A percentile compares a stretch with the other conserved stretches of the same genome.
Evolutionary conservation across 192 early-diverging fungal genomes (phyloP).

Genomic region (Chytriomyces sp.): DNA sequence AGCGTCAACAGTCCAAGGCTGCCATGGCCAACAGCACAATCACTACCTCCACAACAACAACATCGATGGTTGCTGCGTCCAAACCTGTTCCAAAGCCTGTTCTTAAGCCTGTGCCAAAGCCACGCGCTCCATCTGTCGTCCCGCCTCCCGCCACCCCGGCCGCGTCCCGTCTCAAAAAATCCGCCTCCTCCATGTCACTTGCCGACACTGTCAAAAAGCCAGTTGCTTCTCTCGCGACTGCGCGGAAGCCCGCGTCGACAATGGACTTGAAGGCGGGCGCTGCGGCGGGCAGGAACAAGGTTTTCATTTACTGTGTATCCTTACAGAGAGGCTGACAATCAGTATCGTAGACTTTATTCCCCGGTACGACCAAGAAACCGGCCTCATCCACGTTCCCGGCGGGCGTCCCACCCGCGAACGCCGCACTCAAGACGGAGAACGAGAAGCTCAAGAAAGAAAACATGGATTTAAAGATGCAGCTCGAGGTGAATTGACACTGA

Average conservation of each 20-base stretch:
- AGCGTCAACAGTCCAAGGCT: background rate
- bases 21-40: background rate
- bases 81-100: constrained; percentile 2
- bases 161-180: background rate
- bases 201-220: background rate
- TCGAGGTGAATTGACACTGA: background rate
- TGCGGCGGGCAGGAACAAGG: background rate
- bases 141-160: background rate
- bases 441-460: constrained; percentile 14
- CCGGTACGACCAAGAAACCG: no score
- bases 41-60: background rate
- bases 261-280: background rate
- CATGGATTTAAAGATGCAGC: constrained; percentile 3
- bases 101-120: no score
- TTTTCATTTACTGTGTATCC: background rate
- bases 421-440: constrained; percentile 5
- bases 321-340: background rate
- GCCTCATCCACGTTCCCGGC: background rate
- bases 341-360: background rate
- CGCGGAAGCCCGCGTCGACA: background rate
- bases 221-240: background rate
- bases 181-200: background rate
- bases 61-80: background rate
- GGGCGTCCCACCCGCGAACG: background rate
- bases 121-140: no score